Percentiles rank a stretch among this genome's conserved stretches.
These are phyloP conservation scores for Datisca glomerata DNA, from an alignment of 306 rosid genomes.

Conservation along the genomic window DNA sequence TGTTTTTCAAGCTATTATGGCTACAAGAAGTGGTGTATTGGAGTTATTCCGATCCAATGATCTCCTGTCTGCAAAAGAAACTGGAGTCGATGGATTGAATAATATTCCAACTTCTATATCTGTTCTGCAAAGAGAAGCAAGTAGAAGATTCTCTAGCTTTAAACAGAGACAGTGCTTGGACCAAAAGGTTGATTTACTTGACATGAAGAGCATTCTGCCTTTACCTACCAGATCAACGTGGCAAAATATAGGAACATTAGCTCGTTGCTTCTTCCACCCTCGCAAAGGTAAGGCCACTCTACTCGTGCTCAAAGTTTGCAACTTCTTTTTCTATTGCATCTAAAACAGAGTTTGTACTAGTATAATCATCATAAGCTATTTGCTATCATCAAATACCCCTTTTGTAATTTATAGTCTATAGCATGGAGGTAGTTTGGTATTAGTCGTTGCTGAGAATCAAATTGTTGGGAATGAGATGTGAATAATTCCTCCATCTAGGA, in stretches of 20 bases:
- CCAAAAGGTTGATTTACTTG: conserved; percentile 31
- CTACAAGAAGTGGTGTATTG: conserved; percentile 35
- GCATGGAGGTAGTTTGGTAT: too few relatives aligned
- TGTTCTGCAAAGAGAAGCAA: conserved; percentile 50
- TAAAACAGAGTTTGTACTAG: too few relatives aligned
- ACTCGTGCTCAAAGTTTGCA: too few relatives aligned
- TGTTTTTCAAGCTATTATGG: conserved; percentile 37
- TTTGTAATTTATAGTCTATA: too few relatives aligned
- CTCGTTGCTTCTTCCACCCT: conserved; percentile 27
- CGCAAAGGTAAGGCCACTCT: conserved; percentile 74
- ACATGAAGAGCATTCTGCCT: conserved; percentile 33
- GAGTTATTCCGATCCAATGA: conserved; percentile 29
- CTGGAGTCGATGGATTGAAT: conserved; percentile 28
- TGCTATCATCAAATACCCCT: too few relatives aligned
- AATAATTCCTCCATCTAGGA: too few relatives aligned
- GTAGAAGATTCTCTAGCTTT: conserved; percentile 29
- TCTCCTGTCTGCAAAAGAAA: conserved; percentile 18
- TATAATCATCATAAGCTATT: too few relatives aligned
- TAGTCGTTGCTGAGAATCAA: too few relatives aligned
- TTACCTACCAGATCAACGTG: conserved; percentile 24
- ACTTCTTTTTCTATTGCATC: too few relatives aligned
- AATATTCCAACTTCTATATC: conserved; percentile 26
- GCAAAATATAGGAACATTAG: conserved; percentile 34
- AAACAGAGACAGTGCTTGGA: conserved; percentile 31
- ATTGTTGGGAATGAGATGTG: too few relatives aligned